Base-by-base conservation (phyloP, 768 basidiomycete species). In the Panus rudis region DNA sequence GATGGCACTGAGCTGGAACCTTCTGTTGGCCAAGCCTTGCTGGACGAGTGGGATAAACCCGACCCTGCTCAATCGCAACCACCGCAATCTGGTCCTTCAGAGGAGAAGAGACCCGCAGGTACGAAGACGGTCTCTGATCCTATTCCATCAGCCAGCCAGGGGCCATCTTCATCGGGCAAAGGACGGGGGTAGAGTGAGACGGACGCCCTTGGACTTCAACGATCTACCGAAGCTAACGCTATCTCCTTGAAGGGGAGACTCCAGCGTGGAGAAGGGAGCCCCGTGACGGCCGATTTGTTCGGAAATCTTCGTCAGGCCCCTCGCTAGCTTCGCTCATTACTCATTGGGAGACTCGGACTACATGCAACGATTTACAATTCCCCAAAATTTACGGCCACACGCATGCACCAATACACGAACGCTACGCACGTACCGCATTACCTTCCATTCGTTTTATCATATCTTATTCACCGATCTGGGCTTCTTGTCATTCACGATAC, bases 1-100 rank as follows among this genome's bases (percentile, higher is more conserved):
- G 90, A 93, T 58, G 93, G 93, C 14, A 96, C 92, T 1, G 93
- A 97, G 58, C 60, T 98, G 16, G 93, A 97, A 58, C 91, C 92
- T 2, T 55, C 55, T 1, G 75, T 88, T 12, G 88, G 87, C 20
- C 71, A 78, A 52, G 68, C 62, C 49, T 60, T 92, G 28, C 42
- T 92, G 43, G 78, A 79, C 4, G 82, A 86, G 51, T 92, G 88
- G 88, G 60, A 66, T 31, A 58, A 48, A 35, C 62, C 72, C 16
- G 57, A 46, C 3, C 50, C 28, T 42, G 11, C 45, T 11, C 20
- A 26, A 12, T 5, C 6, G 26, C 44, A n/a, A 28, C 24, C 38
- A n/a, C 40, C 23, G 17, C 43, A 28, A 21, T 26, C 40, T 8
- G 40, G 40, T 20, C 34, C 39, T 24, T 14, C 33, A 16, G 33